Conservation (phyloP, 1,284 basidiomycete genomes). For the Butyriboletus appendiculatus region DNA sequence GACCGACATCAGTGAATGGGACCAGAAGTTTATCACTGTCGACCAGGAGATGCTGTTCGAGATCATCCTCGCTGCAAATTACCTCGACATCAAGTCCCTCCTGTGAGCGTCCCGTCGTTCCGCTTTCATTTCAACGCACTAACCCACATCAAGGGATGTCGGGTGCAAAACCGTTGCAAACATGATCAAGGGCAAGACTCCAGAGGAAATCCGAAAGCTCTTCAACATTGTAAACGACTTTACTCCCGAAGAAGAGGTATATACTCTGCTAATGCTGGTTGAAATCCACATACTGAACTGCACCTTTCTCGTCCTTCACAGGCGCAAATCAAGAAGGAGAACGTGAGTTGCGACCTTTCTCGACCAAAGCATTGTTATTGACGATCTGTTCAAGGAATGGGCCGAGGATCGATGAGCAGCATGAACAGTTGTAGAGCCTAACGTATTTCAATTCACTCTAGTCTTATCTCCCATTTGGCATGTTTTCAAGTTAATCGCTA, state of each 20-base stretch:
- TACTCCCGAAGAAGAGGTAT: conserved; percentile 96
- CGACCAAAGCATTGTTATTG: conserved; percentile 4
- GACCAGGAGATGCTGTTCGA: conserved; percentile 99
- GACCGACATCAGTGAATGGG: conserved; percentile 98
- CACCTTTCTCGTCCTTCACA: conserved; percentile 31
- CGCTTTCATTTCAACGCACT: conserved; percentile 2
- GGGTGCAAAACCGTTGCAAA: conserved; percentile 99
- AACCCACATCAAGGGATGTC: conserved; percentile 70
- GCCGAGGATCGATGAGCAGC: conserved; percentile 76
- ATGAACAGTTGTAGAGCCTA: conserved; percentile 25
- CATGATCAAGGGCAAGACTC: conserved; percentile 99
- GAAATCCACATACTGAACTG: conserved; percentile 9
- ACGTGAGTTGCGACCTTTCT: conserved; percentile 56
- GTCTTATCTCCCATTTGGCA: conserved; percentile 17
- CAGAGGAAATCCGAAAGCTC: conserved; percentile 93
- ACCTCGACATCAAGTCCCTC: conserved; percentile 98
- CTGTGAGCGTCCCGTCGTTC: conserved; percentile 59
- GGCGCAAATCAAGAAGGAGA: conserved; percentile 99
- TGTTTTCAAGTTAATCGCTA: conserved; percentile 25
- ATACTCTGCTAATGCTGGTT: conserved; percentile 19
- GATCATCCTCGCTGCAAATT: conserved; percentile 99
- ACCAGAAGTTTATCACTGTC: conserved; percentile 96
- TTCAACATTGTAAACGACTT: conserved; percentile 99
- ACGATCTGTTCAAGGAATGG: conserved; percentile 66
- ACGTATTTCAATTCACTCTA: conserved; percentile 26